phyloP scores from a whole-genome alignment of 2,329 filamentous ascomycete genomes.

The Pestalotiopsis sp. region DNA sequence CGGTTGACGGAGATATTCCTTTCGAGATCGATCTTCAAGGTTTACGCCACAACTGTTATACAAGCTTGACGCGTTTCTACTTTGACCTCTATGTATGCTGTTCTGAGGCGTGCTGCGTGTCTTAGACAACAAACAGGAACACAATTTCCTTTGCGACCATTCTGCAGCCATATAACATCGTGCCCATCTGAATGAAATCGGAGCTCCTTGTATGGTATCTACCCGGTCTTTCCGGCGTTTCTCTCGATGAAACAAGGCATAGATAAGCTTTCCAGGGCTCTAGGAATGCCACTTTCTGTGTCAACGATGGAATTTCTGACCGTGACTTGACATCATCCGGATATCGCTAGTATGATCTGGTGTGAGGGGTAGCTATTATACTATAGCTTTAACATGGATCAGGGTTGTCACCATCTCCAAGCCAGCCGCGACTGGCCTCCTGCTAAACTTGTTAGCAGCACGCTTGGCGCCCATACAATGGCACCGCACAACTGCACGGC shows the following conservation, averaged over 20 bases:
- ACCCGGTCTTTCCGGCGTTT: not conserved
- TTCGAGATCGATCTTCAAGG: not conserved
- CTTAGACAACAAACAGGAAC: too few species aligned
- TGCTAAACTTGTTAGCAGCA: not conserved
- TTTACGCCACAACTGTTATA: too few species aligned
- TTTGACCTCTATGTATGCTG: too few species aligned
- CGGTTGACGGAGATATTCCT: not conserved
- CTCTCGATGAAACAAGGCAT: not conserved
- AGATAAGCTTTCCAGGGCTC: not conserved
- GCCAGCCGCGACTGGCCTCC: not conserved
- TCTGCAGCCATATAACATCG: too few species aligned
- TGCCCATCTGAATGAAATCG: too few species aligned
- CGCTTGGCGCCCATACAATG: not conserved
- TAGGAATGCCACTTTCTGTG: not conserved
- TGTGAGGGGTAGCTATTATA: not conserved
- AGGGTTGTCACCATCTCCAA: not conserved
- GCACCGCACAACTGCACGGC: not conserved
- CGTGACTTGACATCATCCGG: not conserved
- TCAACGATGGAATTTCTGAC: not conserved
- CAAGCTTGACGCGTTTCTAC: too few species aligned
- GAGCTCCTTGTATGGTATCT: not conserved
- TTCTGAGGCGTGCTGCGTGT: too few species aligned
- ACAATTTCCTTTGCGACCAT: too few species aligned
- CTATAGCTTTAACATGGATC: not conserved
- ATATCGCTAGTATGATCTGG: not conserved